phyloP scores from a whole-genome alignment of 1,284 basidiomycete genomes.

The Anthracocystis setariae region DNA sequence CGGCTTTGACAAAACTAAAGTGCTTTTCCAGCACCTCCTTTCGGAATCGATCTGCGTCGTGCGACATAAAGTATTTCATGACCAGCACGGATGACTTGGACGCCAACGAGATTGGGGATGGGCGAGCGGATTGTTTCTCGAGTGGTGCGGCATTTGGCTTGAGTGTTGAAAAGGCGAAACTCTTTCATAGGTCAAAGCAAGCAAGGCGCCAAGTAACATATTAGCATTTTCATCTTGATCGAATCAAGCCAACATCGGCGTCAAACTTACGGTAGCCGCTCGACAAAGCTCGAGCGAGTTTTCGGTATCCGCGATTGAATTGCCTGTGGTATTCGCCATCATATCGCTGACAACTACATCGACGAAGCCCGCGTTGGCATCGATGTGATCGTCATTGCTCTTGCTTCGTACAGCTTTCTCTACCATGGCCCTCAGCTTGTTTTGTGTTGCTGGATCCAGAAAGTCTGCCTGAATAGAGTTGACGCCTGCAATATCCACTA shows the following conservation, averaged over 20 bases:
- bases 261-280: conserved; percentile 24
- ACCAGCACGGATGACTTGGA: conserved; percentile 31
- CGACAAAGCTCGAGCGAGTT: conserved; percentile 42
- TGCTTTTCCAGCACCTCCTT: conserved; percentile 43
- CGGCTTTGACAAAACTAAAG: conserved; percentile 53
- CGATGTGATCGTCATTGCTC: neutral
- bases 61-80: conserved; percentile 59
- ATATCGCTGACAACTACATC: conserved; percentile 63
- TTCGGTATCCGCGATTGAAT: conserved; percentile 47
- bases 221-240: too few species aligned
- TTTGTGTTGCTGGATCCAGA: conserved; percentile 27
- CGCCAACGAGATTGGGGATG: conserved; percentile 11
- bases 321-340: conserved; percentile 60
- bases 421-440: conserved; percentile 19
- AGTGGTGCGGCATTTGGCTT: conserved; percentile 4
- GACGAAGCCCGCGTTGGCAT: conserved; percentile 23
- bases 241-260: neutral
- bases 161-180: conserved; percentile 26
- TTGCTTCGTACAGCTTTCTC: conserved; percentile 1
- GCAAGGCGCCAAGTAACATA: neutral
- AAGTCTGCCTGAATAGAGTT: conserved; percentile 56
- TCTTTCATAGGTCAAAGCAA: conserved; percentile 1
- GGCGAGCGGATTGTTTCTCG: neutral
- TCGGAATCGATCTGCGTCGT: conserved; percentile 55
- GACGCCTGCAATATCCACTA: conserved; percentile 29